phyloP scores from a whole-genome alignment of 2,329 filamentous ascomycete genomes.

The Trichophyton schoenleinii region DNA sequence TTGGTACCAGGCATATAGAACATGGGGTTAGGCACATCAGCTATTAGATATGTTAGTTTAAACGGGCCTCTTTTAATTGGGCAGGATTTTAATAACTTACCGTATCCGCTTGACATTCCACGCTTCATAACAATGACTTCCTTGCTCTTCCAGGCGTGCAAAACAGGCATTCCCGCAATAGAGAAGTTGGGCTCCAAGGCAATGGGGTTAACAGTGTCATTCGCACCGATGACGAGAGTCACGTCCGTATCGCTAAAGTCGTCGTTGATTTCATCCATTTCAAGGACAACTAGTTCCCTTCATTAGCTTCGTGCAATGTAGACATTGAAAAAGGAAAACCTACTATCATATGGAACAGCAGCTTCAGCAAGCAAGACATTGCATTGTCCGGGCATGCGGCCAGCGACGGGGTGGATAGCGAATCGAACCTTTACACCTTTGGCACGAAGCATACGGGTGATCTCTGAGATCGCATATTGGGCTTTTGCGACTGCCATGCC shows the following conservation, averaged over 20 bases:
- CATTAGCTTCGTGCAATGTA: neutral
- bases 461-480: constrained; percentile 79
- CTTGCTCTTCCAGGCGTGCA: constrained; percentile 90
- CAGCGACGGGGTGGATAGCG: constrained; percentile 80
- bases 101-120: constrained; percentile 77
- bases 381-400: constrained; percentile 86
- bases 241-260: constrained; percentile 78
- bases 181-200: constrained; percentile 70
- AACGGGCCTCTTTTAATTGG: too few species aligned
- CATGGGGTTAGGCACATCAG: constrained; percentile 87
- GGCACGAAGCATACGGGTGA: constrained; percentile 58
- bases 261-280: constrained; percentile 95
- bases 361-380: constrained; percentile 84
- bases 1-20: constrained; percentile 81
- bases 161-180: constrained; percentile 84
- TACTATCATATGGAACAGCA: constrained; percentile 70
- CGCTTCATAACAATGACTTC: constrained; percentile 89
- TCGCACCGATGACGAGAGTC: constrained; percentile 79
- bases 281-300: constrained; percentile 50
- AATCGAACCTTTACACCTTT: constrained; percentile 74
- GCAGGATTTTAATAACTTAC: constrained; percentile 33
- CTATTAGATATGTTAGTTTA: constrained; percentile 29
- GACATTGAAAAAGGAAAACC: constrained; percentile 11
- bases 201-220: constrained; percentile 86
- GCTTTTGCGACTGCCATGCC: constrained; percentile 92